Conservation (phyloP, 2,329 filamentous ascomycete species). For the Ophiocordyceps camponoti-saundersi region DNA sequence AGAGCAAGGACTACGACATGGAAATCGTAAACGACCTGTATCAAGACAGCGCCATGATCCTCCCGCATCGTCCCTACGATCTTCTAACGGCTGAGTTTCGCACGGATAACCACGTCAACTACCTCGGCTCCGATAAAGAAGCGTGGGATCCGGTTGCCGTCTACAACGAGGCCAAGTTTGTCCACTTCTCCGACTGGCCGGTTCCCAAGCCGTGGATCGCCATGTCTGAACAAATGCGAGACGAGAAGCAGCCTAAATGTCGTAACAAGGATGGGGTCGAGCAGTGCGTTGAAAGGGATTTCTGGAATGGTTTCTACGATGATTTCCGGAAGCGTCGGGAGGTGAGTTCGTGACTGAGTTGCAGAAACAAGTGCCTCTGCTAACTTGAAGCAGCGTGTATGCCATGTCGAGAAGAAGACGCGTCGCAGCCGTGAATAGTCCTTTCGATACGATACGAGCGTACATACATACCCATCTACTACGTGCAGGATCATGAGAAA, state of each 20-base stretch:
- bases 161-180: constrained; percentile 42
- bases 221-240: constrained; percentile 2
- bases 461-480: no score
- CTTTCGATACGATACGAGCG: no score
- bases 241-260: constrained; percentile 7
- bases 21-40: constrained; percentile 50
- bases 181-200: constrained; percentile 60
- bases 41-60: constrained; percentile 35
- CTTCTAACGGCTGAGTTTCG: constrained; percentile 48
- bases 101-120: constrained; percentile 24
- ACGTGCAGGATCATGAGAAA: neutral
- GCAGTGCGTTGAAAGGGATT: constrained; percentile 10
- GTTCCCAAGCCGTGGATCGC: constrained; percentile 40
- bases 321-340: constrained; percentile 16
- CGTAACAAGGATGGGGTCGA: constrained; percentile 28
- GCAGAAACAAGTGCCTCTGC: neutral
- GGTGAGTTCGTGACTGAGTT: neutral
- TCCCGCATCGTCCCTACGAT: constrained; percentile 47
- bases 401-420: neutral
- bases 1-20: constrained; percentile 40
- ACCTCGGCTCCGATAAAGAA: constrained; percentile 24
- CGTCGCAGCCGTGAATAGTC: neutral
- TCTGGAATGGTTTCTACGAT: constrained; percentile 24
- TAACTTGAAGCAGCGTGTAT: neutral
- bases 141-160: constrained; percentile 37